These are phyloP conservation scores for Cladosporium austrohemisphaericum DNA, from an alignment of 2,329 filamentous ascomycete genomes.

Conservation along the genomic window DNA sequence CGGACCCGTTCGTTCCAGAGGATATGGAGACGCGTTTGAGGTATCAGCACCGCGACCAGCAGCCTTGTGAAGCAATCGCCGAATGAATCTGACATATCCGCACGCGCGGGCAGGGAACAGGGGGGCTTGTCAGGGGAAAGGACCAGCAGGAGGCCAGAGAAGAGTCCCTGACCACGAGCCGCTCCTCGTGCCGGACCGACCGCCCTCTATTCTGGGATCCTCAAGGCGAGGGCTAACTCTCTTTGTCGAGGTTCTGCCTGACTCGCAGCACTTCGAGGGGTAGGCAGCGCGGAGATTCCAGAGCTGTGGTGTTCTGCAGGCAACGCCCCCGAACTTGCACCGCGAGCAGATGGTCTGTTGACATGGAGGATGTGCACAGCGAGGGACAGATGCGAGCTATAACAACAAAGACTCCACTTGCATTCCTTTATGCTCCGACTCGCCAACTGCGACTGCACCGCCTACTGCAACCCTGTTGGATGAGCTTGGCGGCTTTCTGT, in stretches of 20 bases:
- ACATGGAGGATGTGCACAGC: too few relatives aligned
- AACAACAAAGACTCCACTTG: background rate
- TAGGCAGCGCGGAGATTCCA: too few relatives aligned
- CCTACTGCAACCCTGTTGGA: constrained; percentile 7
- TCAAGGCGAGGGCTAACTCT: constrained; percentile 1
- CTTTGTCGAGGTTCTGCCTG: too few relatives aligned
- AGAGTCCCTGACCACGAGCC: background rate
- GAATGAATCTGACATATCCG: constrained; percentile 3
- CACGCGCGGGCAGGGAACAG: constrained; percentile 9
- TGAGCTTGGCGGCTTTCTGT: constrained; percentile 1
- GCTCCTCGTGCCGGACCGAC: background rate
- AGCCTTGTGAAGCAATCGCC: constrained; percentile 3
- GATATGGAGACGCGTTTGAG: too few relatives aligned
- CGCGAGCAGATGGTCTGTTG: too few relatives aligned
- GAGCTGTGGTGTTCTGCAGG: too few relatives aligned
- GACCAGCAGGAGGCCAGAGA: constrained; percentile 1
- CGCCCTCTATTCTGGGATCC: background rate
- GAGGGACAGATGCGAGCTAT: constrained; percentile 16
- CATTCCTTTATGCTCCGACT: too few relatives aligned
- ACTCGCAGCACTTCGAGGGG: too few relatives aligned
- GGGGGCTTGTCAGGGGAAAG: constrained; percentile 9
- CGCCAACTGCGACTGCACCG: background rate
- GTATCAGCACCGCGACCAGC: too few relatives aligned
- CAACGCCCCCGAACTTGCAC: too few relatives aligned
- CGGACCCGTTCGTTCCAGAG: too few relatives aligned